Percentiles rank a stretch among this genome's conserved stretches.
phyloP scores from a whole-genome alignment of 2,329 filamentous ascomycete species.

The Apiospora saccharicola region DNA sequence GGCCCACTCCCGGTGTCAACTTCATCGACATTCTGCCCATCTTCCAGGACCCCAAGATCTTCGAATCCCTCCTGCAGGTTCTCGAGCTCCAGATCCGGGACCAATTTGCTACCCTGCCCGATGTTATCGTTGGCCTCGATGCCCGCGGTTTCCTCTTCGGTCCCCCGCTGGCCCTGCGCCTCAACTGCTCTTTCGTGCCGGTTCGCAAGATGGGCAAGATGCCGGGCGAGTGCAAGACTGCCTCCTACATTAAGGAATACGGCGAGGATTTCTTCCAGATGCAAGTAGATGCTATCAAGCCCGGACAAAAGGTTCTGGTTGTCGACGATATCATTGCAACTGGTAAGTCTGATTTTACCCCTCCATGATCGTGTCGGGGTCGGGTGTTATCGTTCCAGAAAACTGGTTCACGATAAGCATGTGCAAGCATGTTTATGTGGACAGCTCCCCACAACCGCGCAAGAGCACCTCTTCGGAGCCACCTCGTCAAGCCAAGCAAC shows the following conservation, averaged over 20 bases:
- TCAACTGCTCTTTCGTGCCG: slow-evolving; percentile 88
- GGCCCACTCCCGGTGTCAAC: slow-evolving; percentile 88
- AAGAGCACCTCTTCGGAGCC: neutral
- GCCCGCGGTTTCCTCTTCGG: slow-evolving; percentile 96
- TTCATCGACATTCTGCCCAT: slow-evolving; percentile 99
- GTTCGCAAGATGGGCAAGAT: slow-evolving; percentile 97
- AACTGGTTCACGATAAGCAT: neutral
- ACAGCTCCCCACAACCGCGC: neutral
- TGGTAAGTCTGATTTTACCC: slow-evolving; percentile 62
- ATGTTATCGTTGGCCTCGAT: slow-evolving; percentile 93
- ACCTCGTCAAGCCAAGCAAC: neutral
- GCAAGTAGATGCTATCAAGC: slow-evolving; percentile 83
- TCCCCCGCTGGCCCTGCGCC: slow-evolving; percentile 81
- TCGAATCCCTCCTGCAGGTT: slow-evolving; percentile 80
- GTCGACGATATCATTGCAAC: slow-evolving; percentile 99
- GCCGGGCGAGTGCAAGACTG: slow-evolving; percentile 85
- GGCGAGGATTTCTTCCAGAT: slow-evolving; percentile 96
- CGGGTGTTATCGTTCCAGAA: neutral
- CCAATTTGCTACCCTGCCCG: slow-evolving; percentile 71
- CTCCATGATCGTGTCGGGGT: neutral
- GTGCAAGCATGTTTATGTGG: neutral
- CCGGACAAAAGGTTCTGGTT: slow-evolving; percentile 87
- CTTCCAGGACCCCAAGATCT: slow-evolving; percentile 79
- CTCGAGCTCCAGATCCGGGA: slow-evolving; percentile 83
- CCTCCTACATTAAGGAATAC: slow-evolving; percentile 94